phyloP scores from a whole-genome alignment of 2,329 filamentous ascomycete genomes.

The Thermoascus crustaceus region DNA sequence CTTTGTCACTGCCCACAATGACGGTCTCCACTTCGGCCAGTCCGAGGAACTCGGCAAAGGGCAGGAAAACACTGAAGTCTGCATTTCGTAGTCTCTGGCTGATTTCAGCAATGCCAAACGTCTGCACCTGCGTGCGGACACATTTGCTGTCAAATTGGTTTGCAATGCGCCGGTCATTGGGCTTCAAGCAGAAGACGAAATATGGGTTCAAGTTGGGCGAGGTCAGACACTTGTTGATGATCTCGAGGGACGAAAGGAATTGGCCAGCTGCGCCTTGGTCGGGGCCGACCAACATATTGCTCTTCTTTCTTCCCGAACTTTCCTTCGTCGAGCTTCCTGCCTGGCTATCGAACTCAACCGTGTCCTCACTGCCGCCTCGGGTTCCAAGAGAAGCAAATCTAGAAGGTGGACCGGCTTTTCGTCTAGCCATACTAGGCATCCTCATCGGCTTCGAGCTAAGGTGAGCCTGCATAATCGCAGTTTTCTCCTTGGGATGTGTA shows the following conservation, averaged over 20 bases:
- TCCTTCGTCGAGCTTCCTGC: constrained; percentile 22
- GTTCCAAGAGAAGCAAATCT: constrained; percentile 30
- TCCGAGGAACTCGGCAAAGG: constrained; percentile 90
- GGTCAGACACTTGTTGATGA: constrained; percentile 78
- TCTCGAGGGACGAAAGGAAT: constrained; percentile 80
- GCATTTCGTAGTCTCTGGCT: constrained; percentile 86
- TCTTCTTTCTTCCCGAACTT: constrained; percentile 22
- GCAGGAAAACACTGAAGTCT: constrained; percentile 91
- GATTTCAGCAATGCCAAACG: constrained; percentile 93
- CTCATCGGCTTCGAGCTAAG: constrained; percentile 92
- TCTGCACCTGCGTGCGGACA: constrained; percentile 87
- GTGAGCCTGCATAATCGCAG: constrained; percentile 88
- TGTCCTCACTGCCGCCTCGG: constrained; percentile 31
- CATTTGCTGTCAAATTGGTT: constrained; percentile 99
- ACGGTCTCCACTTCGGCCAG: constrained; percentile 75
- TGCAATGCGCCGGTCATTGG: constrained; percentile 91
- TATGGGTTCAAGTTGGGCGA: constrained; percentile 82
- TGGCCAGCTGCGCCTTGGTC: constrained; percentile 86
- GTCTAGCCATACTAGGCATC: constrained; percentile 82
- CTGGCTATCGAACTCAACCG: constrained; percentile 29
- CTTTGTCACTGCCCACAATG: constrained; percentile 82
- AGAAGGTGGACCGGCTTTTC: constrained; percentile 54
- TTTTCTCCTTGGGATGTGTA: constrained; percentile 83
- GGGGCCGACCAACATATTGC: constrained; percentile 30
- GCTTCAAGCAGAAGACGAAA: constrained; percentile 95